Evolutionary conservation across 2,329 filamentous ascomycete species (phyloP), one percentile per base, ranked within the genome.

Genomic region (Aspergillus niger): DNA sequence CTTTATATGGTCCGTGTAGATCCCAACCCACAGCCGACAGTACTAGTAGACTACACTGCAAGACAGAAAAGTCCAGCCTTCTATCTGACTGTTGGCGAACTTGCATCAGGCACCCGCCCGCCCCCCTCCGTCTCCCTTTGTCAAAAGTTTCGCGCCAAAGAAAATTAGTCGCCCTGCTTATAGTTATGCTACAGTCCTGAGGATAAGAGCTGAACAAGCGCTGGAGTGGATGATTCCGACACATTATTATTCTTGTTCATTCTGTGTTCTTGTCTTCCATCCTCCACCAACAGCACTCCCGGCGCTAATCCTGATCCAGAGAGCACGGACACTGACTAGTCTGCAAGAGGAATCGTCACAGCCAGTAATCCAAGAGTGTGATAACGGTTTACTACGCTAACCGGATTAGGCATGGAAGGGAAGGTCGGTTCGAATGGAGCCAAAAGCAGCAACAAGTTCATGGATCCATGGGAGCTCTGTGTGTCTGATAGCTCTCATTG

Each of bases 291-390:
- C 47, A 8, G n/a, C 26, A 6, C 13, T 36, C 26, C 26, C 26
- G 47, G 47, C 47, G 53, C 43, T 44, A 47, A 47, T 32, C 53
- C 39, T 17, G 24, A 55, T 28, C 4, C 26, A 36, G 39, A 20
- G n/a, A 44, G 53, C 53, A 55, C 53, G 53, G 53, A 22, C 53
- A 26, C 8, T 5, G 11, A 13, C 53, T 55, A 55, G 20, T 30
- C 53, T n/a, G 3, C 10, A 55, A 15, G 8, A 43, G 41, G 24
- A n/a, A 28, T 39, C 13, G 22, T 36, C 53, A 10, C 8, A 32
- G 41, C 8, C 11, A 26, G 17, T 17, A 38, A 55, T 44, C 52
- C 52, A 13, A 30, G 51, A 41, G 28, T 28, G 52, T n/a, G 52
- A 55, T 55, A 55, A 55, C 52, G 52, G 38, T n/a, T n/a, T 15